These are phyloP conservation scores for Collybia nuda DNA, from an alignment of 768 basidiomycete genomes.

Conservation along the genomic window DNA sequence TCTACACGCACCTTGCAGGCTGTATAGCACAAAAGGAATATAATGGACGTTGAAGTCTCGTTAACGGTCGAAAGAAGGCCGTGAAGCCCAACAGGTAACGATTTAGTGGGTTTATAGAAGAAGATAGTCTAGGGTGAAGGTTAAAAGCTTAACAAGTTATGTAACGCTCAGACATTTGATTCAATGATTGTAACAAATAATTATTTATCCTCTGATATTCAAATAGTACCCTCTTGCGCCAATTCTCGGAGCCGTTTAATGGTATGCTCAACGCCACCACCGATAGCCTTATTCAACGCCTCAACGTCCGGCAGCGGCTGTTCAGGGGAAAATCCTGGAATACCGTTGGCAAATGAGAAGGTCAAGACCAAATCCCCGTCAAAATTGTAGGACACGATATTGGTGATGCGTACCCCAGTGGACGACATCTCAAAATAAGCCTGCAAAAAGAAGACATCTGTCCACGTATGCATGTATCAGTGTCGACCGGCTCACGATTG, in stretches of 20 bases:
- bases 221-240: slow-evolving; percentile 13
- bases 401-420: slow-evolving; percentile 19
- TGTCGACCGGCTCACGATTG: slow-evolving; percentile 17
- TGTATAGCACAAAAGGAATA: not conserved
- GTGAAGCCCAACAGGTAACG: not conserved
- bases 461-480: not conserved
- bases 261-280: slow-evolving; percentile 20
- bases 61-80: not conserved
- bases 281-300: slow-evolving; percentile 20
- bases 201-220: not conserved
- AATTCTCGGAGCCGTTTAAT: slow-evolving; percentile 22
- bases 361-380: slow-evolving; percentile 21
- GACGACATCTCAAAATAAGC: slow-evolving; percentile 21
- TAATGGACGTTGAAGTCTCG: not conserved
- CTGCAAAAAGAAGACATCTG: slow-evolving; percentile 6
- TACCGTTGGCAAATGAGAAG: slow-evolving; percentile 25
- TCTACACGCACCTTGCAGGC: slow-evolving; percentile 6
- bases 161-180: slow-evolving; percentile 6
- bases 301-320: slow-evolving; percentile 1
- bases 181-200: slow-evolving; percentile 1
- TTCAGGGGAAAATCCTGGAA: slow-evolving; percentile 14
- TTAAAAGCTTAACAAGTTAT: slow-evolving; percentile 1
- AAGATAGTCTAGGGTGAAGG: not conserved
- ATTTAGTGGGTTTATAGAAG: too few species aligned
- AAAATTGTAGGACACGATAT: slow-evolving; percentile 22